Evolutionary conservation across 2,329 filamentous ascomycete genomes (phyloP).

Genomic region (Venturia nashicola): DNA sequence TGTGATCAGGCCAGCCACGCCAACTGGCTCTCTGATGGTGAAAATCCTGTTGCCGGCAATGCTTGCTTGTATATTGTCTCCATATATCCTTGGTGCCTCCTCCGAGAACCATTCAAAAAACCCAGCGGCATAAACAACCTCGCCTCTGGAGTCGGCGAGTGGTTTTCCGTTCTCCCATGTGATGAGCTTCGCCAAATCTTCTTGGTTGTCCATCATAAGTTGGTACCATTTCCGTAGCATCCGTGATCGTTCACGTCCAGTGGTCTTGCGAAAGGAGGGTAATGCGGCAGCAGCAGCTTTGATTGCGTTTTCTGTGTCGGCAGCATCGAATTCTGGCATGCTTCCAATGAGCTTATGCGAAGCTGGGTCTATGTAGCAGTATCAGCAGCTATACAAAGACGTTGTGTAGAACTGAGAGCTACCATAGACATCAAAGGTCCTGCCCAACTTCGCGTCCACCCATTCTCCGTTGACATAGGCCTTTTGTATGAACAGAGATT

Average conservation of each 20-base stretch:
- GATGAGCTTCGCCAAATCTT: conserved; percentile 71
- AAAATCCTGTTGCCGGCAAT: conserved; percentile 61
- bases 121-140: conserved; percentile 26
- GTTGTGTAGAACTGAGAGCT: conserved; percentile 9
- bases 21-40: conserved; percentile 72
- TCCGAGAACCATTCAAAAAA: conserved; percentile 31
- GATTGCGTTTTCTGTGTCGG: conserved; percentile 74
- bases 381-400: background rate
- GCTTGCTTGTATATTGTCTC: conserved; percentile 60
- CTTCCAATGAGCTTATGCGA: conserved; percentile 71
- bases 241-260: conserved; percentile 61
- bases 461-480: conserved; percentile 89
- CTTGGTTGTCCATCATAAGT: conserved; percentile 62
- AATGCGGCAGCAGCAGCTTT: conserved; percentile 69
- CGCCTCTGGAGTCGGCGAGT: conserved; percentile 37
- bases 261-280: conserved; percentile 55
- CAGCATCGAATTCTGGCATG: conserved; percentile 68
- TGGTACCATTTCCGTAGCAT: conserved; percentile 73
- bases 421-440: conserved; percentile 68
- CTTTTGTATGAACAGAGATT: conserved; percentile 65
- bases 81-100: conserved; percentile 31
- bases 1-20: conserved; percentile 71
- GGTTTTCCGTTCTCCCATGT: conserved; percentile 90
- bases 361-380: conserved; percentile 54
- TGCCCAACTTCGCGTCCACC: conserved; percentile 70